Base-by-base conservation (phyloP, 805 yeast species). In the Candida incommunis region DNA sequence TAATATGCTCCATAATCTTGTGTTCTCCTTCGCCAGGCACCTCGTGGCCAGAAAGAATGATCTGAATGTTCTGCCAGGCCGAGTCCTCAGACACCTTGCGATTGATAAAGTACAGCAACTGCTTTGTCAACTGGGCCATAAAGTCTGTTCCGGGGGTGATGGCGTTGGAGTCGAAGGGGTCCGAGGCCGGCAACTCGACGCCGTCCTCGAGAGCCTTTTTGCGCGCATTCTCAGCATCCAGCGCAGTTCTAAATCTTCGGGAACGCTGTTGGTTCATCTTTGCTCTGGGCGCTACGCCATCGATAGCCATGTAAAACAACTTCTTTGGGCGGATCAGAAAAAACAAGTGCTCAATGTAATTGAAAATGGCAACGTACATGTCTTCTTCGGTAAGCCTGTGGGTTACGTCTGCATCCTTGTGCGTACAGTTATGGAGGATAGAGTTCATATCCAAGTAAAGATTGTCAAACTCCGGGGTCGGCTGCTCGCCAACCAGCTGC, bases 21-120 rank as follows among this genome's bases (percentile, higher is more conserved):
- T 92, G 99, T 63, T 92, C 99, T 60, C 99, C 99, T 71, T 92
- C 99, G 50, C 99, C 99, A 1, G 99, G 98, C 13, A 90, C 97
- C 0, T 94, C 80, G 24, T 96, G 95, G 60, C 90, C 99, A 56
- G 94, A 82, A 41, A 92, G 80, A 22, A 92, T 82, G 3, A 92
- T 87, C 62, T 92, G 92, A 42, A 90, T 65, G 48, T 80, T 72
- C 41, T 79, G 79, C 98, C 98, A 92, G 26, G 94, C 95, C 1
- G 96, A 94, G 58, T 92, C 98, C 7, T 74, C 74, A 29, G 86
- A 72, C 29, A 92, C 68, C 60, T 92, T 92, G 62, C 82, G 85
- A 2, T 94, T 85, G 4, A 84, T 85, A 95, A 96, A 92, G 61
- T 86, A 92, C 49, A 92, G 69, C 50, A 92, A 67, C 3, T 92